Evolutionary conservation across 192 early-diverging fungal species (phyloP).

Genomic region (Thamnidium elegans): DNA sequence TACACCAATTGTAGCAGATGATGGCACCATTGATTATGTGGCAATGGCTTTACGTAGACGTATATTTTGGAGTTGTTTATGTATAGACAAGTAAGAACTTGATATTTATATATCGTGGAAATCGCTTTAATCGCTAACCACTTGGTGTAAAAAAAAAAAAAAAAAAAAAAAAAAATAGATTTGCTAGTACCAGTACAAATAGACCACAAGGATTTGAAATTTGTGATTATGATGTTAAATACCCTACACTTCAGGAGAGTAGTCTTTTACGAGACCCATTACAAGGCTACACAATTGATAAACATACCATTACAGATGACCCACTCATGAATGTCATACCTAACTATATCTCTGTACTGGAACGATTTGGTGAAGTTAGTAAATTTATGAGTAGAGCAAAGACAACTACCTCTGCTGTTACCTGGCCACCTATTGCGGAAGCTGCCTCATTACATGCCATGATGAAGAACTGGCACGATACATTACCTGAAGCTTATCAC

Average conservation of each 20-base stretch:
- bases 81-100: slow-evolving; percentile 43
- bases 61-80: slow-evolving; percentile 51
- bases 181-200: slow-evolving; percentile 35
- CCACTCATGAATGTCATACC: slow-evolving; percentile 21
- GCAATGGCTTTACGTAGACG: slow-evolving; percentile 38
- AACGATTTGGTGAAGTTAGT: slow-evolving; percentile 34
- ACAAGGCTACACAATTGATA: slow-evolving; percentile 15
- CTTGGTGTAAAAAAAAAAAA: too few species aligned
- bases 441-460: slow-evolving; percentile 16
- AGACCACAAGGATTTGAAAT: slow-evolving; percentile 49
- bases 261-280: slow-evolving; percentile 21
- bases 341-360: slow-evolving; percentile 13
- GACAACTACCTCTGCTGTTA: neutral
- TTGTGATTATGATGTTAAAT: slow-evolving; percentile 38
- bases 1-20: slow-evolving; percentile 33
- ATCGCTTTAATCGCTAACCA: neutral
- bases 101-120: neutral
- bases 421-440: slow-evolving; percentile 31
- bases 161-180: slow-evolving; percentile 26
- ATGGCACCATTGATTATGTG: slow-evolving; percentile 40
- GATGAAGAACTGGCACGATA: slow-evolving; percentile 16
- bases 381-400: slow-evolving; percentile 24
- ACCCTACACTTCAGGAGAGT: slow-evolving; percentile 20
- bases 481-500: slow-evolving; percentile 11
- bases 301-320: slow-evolving; percentile 16